phyloP scores from a whole-genome alignment of 2,329 filamentous ascomycete genomes.

The Zymoseptoria passerinii region DNA sequence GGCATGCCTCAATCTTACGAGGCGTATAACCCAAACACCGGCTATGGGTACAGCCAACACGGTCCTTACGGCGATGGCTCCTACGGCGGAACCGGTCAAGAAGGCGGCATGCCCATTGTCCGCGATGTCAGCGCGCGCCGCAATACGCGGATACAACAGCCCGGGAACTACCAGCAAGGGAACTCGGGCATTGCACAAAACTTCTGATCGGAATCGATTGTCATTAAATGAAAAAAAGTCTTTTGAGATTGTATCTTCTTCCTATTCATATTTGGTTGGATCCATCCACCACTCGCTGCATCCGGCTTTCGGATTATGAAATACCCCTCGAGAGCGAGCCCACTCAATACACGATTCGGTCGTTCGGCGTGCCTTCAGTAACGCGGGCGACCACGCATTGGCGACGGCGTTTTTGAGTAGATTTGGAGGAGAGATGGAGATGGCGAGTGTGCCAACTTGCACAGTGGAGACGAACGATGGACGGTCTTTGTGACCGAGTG shows the following conservation, averaged over 20 bases:
- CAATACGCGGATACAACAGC: slow-evolving; percentile 91
- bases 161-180: slow-evolving; percentile 75
- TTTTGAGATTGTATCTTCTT: neutral
- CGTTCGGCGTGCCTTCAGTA: neutral
- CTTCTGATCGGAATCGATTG: slow-evolving; percentile 50
- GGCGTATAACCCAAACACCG: slow-evolving; percentile 29
- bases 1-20: slow-evolving; percentile 27
- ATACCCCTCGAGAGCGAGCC: neutral
- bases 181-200: slow-evolving; percentile 95
- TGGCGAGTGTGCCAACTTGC: neutral
- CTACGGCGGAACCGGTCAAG: slow-evolving; percentile 43
- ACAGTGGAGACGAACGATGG: neutral
- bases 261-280: neutral
- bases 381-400: neutral
- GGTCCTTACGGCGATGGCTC: slow-evolving; percentile 49
- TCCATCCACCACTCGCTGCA: neutral
- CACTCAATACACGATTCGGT: neutral
- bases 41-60: slow-evolving; percentile 46
- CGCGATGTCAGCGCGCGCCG: slow-evolving; percentile 84
- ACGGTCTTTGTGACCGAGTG: neutral
- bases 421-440: neutral
- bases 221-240: neutral
- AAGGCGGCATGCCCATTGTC: slow-evolving; percentile 70
- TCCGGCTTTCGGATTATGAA: neutral
- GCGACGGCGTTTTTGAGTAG: neutral